Conservation (phyloP, 345 rosid species). For the Salix suchowensis region DNA sequence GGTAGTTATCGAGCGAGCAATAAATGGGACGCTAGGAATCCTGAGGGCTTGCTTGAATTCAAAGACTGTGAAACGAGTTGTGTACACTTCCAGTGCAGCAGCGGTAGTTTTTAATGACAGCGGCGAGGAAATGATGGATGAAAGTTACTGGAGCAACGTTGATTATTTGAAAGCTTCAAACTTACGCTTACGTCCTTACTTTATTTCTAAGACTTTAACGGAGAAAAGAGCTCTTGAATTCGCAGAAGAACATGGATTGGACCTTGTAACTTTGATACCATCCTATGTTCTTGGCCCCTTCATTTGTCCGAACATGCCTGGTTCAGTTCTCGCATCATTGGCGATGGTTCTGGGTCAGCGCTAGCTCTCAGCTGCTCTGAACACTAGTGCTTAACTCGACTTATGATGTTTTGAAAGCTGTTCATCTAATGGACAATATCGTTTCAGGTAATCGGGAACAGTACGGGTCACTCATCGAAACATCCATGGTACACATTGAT, state of each 20-base stretch:
- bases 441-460: background rate
- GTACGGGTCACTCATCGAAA: background rate
- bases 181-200: background rate
- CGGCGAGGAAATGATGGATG: slow-evolving; percentile 21
- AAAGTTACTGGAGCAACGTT: slow-evolving; percentile 33
- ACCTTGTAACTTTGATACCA: slow-evolving; percentile 35
- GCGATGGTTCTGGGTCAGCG: slow-evolving; percentile 26
- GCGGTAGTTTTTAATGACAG: background rate
- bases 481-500: slow-evolving; percentile 25
- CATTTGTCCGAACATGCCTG: slow-evolving; percentile 25
- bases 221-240: slow-evolving; percentile 36
- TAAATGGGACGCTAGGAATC: slow-evolving; percentile 49
- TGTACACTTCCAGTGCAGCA: slow-evolving; percentile 57
- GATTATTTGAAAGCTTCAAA: slow-evolving; percentile 1
- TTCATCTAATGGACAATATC: background rate
- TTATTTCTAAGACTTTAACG: slow-evolving; percentile 24
- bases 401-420: background rate
- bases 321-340: slow-evolving; percentile 13
- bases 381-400: background rate
- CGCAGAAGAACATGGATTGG: slow-evolving; percentile 28
- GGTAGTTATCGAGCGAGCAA: slow-evolving; percentile 38
- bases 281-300: slow-evolving; percentile 36
- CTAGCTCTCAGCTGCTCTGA: background rate
- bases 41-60: slow-evolving; percentile 46
- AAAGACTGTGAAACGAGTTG: slow-evolving; percentile 52